Conservation (phyloP, 306 rosid species). For the Cucumis hystrix region DNA sequence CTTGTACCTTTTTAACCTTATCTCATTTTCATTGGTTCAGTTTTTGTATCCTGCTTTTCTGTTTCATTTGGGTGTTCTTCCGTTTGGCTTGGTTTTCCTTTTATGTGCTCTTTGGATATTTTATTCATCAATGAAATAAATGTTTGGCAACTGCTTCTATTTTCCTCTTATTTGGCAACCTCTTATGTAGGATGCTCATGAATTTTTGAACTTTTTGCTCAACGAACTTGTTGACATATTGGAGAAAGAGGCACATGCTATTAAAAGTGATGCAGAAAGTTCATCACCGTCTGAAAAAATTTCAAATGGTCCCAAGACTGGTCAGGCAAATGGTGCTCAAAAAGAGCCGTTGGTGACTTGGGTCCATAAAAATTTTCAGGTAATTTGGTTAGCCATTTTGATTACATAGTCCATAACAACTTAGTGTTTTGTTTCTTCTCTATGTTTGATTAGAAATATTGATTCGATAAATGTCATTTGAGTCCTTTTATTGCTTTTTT, state of each 20-base stretch:
- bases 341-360: constrained; percentile 91
- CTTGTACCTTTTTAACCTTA: no score
- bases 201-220: constrained; percentile 93
- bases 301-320: constrained; percentile 65
- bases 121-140: no score
- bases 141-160: neutral
- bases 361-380: constrained; percentile 99
- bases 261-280: constrained; percentile 60
- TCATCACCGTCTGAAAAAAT: constrained; percentile 59
- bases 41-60: no score
- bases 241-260: constrained; percentile 92
- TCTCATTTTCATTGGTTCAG: no score
- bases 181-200: constrained; percentile 86
- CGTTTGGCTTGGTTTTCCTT: no score
- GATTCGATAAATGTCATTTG: neutral
- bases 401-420: neutral
- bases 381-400: constrained; percentile 22
- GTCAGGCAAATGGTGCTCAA: constrained; percentile 53
- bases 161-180: constrained; percentile 10
- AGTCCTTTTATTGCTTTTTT: neutral
- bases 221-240: constrained; percentile 96
- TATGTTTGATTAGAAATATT: neutral
- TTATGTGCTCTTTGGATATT: no score
- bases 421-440: neutral
- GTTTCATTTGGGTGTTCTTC: no score